Conservation (phyloP, 495 filamentous ascomycete species). For the Aspergillus ellipticus region DNA sequence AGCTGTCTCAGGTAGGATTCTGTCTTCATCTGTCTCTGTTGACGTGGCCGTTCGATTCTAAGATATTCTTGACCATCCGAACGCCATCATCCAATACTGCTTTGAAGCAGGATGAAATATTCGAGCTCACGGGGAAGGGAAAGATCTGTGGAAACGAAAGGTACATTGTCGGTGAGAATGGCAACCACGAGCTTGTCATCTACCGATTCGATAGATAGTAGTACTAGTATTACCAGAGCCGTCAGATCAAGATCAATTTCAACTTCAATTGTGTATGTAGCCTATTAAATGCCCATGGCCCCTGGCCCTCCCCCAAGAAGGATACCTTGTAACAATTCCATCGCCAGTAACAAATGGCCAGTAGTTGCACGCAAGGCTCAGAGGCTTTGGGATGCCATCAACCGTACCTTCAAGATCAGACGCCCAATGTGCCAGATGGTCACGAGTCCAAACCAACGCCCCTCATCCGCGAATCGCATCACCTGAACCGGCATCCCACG, state of each 20-base stretch:
- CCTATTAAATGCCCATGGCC: no score
- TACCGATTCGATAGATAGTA: slow-evolving; percentile 47
- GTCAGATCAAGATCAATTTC: no score
- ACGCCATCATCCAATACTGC: slow-evolving; percentile 35
- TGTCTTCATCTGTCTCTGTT: slow-evolving; percentile 43
- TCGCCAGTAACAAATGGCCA: no score
- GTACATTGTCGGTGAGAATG: slow-evolving; percentile 60
- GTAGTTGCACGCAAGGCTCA: no score
- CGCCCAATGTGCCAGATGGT: no score
- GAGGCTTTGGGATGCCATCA: no score
- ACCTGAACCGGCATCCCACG: slow-evolving; percentile 30
- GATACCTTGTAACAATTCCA: no score
- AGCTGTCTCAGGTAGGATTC: slow-evolving; percentile 51
- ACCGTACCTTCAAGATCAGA: no score
- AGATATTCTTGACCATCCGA: slow-evolving; percentile 29
- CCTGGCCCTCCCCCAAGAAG: no score
- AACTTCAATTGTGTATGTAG: no score
- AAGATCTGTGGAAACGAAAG: slow-evolving; percentile 59
- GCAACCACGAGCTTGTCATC: slow-evolving; percentile 48
- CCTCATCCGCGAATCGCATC: no score
- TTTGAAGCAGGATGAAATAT: slow-evolving; percentile 43
- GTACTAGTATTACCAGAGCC: neutral
- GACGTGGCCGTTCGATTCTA: slow-evolving; percentile 23
- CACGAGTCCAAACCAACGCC: no score
- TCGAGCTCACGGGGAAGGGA: slow-evolving; percentile 51